Evolutionary conservation across 495 filamentous ascomycete species (phyloP).

Genomic region (Aspergillus nidulans): DNA sequence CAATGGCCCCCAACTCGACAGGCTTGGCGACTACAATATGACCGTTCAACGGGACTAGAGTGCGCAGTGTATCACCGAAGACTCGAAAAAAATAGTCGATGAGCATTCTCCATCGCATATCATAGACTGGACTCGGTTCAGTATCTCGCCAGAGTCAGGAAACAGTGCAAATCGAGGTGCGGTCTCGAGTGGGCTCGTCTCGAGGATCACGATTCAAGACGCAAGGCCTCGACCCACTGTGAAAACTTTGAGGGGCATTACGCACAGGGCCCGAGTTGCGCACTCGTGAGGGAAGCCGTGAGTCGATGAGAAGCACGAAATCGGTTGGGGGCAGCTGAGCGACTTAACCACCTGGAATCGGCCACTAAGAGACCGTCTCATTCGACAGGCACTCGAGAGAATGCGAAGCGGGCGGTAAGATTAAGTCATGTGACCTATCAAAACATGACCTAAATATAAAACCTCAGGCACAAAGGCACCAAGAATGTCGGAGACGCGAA

Average conservation of each 20-base stretch:
- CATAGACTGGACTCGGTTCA: not conserved
- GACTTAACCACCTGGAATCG: too few relatives aligned
- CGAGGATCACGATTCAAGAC: not conserved
- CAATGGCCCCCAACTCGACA: not conserved
- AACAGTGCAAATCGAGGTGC: not conserved
- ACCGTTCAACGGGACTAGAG: too few relatives aligned
- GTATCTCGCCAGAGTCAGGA: not conserved
- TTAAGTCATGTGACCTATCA: not conserved
- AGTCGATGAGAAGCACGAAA: too few relatives aligned
- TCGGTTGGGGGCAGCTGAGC: too few relatives aligned
- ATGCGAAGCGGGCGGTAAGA: not conserved
- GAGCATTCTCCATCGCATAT: not conserved
- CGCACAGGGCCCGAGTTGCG: not conserved
- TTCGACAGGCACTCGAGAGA: not conserved
- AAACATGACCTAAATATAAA: not conserved
- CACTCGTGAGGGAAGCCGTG: too few relatives aligned
- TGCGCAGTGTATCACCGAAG: too few relatives aligned
- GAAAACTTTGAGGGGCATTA: constrained; percentile 5
- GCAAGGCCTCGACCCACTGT: not conserved
- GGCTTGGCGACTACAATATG: not conserved
- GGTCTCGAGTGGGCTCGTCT: not conserved
- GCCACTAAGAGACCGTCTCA: too few relatives aligned
- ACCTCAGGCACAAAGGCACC: constrained; percentile 4
- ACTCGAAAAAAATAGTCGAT: too few relatives aligned
- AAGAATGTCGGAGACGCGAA: not conserved